Conservation (phyloP, 177 flowering plant species). For the Vitis hybrid region DNA sequence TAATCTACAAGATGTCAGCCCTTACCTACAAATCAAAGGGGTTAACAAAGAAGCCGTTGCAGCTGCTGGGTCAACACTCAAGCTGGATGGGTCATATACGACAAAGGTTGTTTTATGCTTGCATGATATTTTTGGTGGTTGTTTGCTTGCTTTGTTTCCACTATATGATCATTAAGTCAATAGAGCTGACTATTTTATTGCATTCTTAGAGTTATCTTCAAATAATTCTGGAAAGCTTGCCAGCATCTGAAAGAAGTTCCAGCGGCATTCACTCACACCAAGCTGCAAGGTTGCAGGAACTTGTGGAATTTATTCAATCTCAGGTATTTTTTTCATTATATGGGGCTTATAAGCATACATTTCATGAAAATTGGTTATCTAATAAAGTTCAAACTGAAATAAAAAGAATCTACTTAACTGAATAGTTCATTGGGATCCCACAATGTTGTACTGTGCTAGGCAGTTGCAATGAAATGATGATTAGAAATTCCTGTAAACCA, state of each 20-base stretch:
- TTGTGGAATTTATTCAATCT: conserved; percentile 85
- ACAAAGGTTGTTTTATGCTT: conserved; percentile 69
- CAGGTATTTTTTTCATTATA: conserved; percentile 53
- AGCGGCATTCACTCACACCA: conserved; percentile 77
- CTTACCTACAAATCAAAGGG: conserved; percentile 94
- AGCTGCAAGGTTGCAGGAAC: conserved; percentile 89
- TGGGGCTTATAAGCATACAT: not conserved
- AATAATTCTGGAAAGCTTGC: conserved; percentile 82
- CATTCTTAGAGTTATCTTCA: conserved; percentile 79
- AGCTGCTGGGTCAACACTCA: conserved; percentile 81
- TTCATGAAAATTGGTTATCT: not conserved
- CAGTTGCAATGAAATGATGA: not conserved
- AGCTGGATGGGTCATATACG: conserved; percentile 89
- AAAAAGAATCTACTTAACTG: not conserved
- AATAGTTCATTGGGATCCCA: not conserved
- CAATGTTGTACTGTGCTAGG: not conserved
- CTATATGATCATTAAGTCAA: not conserved
- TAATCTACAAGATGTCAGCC: conserved; percentile 83
- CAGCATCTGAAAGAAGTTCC: conserved; percentile 62
- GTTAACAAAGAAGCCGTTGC: conserved; percentile 83
- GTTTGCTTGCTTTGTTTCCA: not conserved
- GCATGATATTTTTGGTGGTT: not conserved
- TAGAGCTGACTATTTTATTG: conserved; percentile 10
- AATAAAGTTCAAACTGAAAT: not conserved
- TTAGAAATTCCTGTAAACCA: not conserved